Conservation (phyloP, 2,329 filamentous ascomycete genomes). For the Penicillium griseofulvum region DNA sequence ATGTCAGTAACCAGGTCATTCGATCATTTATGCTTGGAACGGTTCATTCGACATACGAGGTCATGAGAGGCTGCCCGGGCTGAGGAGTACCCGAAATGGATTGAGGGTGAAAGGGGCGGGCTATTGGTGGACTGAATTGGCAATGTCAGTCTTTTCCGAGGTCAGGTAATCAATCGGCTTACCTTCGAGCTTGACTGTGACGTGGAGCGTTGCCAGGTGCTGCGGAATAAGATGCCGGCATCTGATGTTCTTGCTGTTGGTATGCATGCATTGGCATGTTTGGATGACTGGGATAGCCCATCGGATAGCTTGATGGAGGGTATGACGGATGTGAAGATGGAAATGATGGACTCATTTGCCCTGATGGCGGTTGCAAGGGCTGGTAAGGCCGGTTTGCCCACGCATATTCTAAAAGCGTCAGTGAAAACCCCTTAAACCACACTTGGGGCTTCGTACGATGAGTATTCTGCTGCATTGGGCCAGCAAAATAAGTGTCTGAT, state of each 20-base stretch:
- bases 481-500: constrained; percentile 24
- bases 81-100: constrained; percentile 5
- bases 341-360: constrained; percentile 28
- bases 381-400: constrained; percentile 33
- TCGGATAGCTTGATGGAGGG: constrained; percentile 22
- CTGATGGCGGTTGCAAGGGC: constrained; percentile 27
- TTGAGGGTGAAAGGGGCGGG: constrained; percentile 17
- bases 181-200: constrained; percentile 19
- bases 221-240: constrained; percentile 14
- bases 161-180: neutral
- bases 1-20: constrained; percentile 11
- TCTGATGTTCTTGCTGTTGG: constrained; percentile 11
- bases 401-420: constrained; percentile 29
- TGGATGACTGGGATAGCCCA: constrained; percentile 27
- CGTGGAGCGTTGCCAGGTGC: constrained; percentile 10
- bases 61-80: constrained; percentile 17
- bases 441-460: constrained; percentile 24
- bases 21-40: neutral
- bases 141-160: neutral
- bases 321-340: constrained; percentile 25
- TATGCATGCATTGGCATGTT: constrained; percentile 18
- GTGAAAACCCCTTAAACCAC: neutral
- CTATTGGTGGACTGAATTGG: constrained; percentile 13
- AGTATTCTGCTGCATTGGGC: constrained; percentile 31
- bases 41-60: constrained; percentile 15